These are phyloP conservation scores for Penicillium flavigenum DNA, from an alignment of 495 filamentous ascomycete species.

Conservation along the genomic window DNA sequence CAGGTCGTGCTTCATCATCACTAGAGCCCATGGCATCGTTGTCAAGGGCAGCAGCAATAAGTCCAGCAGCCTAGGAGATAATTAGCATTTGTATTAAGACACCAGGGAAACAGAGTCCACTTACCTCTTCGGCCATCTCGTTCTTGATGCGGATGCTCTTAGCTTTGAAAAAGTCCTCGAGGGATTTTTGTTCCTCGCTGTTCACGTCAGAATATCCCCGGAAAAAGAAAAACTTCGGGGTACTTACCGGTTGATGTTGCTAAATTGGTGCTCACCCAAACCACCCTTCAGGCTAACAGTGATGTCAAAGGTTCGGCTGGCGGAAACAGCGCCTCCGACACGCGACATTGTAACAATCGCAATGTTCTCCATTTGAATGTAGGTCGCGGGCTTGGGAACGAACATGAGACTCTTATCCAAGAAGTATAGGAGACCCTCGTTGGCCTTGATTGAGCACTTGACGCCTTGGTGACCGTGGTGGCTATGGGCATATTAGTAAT, in stretches of 20 bases:
- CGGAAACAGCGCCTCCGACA: constrained; percentile 89
- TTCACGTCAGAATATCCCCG: constrained; percentile 4
- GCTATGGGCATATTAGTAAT: constrained; percentile 35
- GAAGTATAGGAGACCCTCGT: constrained; percentile 95
- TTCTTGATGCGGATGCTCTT: constrained; percentile 96
- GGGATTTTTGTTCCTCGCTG: constrained; percentile 88
- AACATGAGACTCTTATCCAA: constrained; percentile 99
- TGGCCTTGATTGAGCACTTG: constrained; percentile 99
- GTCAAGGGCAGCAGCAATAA: constrained; percentile 78
- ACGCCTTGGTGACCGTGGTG: constrained; percentile 93
- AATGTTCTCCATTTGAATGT: constrained; percentile 90
- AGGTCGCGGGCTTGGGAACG: constrained; percentile 95
- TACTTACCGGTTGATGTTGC: constrained; percentile 89
- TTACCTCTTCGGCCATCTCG: constrained; percentile 76
- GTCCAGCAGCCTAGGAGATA: constrained; percentile 47
- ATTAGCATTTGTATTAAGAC: constrained; percentile 9
- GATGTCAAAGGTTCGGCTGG: constrained; percentile 95
- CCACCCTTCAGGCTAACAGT: constrained; percentile 80
- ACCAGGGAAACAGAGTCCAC: constrained; percentile 20
- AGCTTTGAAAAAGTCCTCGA: constrained; percentile 93
- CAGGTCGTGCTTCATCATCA: constrained; percentile 74
- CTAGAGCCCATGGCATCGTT: constrained; percentile 77
- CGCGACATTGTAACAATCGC: constrained; percentile 90
- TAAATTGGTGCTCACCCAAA: constrained; percentile 85
- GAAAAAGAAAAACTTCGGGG: not conserved